These are phyloP conservation scores for Wickerhamiella australiensis DNA, from an alignment of 805 yeast species.

Conservation along the genomic window DNA sequence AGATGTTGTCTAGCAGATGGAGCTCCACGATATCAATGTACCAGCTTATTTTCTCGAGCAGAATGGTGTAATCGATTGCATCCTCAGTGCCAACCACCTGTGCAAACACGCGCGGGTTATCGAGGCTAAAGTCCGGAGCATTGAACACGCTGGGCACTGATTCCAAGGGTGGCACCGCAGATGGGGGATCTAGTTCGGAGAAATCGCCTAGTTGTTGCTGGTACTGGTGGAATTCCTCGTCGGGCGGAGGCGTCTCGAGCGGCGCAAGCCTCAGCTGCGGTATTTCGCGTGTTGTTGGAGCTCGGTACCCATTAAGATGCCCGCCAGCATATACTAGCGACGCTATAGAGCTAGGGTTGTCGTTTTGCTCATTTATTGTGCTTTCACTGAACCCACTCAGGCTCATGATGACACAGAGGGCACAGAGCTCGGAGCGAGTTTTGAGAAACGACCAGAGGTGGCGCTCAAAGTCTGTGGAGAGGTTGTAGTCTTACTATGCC, in stretches of 20 bases:
- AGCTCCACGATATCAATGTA: conserved; percentile 79
- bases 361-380: conserved; percentile 6
- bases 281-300: conserved; percentile 71
- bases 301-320: conserved; percentile 32
- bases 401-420: conserved; percentile 6
- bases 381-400: conserved; percentile 11
- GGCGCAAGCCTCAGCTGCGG: conserved; percentile 64
- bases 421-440: too few species aligned
- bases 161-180: conserved; percentile 15
- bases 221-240: conserved; percentile 36
- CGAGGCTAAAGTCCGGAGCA: conserved; percentile 58
- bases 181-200: conserved; percentile 30
- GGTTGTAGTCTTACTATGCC: too few species aligned
- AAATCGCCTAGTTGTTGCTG: conserved; percentile 31
- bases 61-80: conserved; percentile 27
- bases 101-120: conserved; percentile 76
- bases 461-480: too few species aligned
- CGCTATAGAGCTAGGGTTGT: conserved; percentile 53
- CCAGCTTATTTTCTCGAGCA: conserved; percentile 70
- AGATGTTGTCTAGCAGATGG: conserved; percentile 67
- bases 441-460: too few species aligned
- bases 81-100: conserved; percentile 45
- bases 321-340: conserved; percentile 48
- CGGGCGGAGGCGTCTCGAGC: conserved; percentile 34
- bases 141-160: conserved; percentile 61